Evolutionary conservation across 2,329 filamentous ascomycete genomes (phyloP), one percentile per base, ranked within the genome.

Genomic region (Coniochaeta prunicola): DNA sequence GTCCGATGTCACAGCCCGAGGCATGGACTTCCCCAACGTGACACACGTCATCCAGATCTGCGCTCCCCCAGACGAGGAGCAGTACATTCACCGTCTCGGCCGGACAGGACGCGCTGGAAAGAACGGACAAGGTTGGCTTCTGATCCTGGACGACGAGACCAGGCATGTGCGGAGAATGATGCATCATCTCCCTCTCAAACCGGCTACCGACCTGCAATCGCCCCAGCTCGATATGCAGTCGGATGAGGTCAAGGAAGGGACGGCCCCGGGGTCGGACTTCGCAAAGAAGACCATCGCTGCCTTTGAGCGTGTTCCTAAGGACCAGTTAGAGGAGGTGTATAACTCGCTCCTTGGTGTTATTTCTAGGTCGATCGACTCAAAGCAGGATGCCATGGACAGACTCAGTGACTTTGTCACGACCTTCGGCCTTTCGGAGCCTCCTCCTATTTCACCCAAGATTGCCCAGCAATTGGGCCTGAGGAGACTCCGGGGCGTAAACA

Each of bases 21-120:
- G 90, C 64, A 91, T 93, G 87, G 90, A 93, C 70, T 92, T 92
- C 74, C 89, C 89, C 30, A 79, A 85, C 57, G 89, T 92, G 24
- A 89, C 87, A n/a, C 88, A 91, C 67, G 89, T 92, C 61, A 86
- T 92, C 60, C 89, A 92, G 67, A 68, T 90, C 17, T 87, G 89
- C 62, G 67, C 82, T 4, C 87, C 89, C 1, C 74, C 78, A 4
- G 81, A 83, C 61, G 80, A 85, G 30, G 88, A 91, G 68, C 83
- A 86, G 38, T 92, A 92, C 68, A 88, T 92, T 60, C 89, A 92
- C 72, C 85, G 89, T 60, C 77, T 92, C 45, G 89, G 89, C 57
- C 88, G 90, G 62, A 93, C 90, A 9, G 90, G 81, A 59, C 87
- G 91, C 67, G 89, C 89, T 30, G 84, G 86, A 61, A 89, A 90